Evolutionary conservation across 441 rosid genomes (phyloP).

Genomic region (Brassica hybrid): DNA sequence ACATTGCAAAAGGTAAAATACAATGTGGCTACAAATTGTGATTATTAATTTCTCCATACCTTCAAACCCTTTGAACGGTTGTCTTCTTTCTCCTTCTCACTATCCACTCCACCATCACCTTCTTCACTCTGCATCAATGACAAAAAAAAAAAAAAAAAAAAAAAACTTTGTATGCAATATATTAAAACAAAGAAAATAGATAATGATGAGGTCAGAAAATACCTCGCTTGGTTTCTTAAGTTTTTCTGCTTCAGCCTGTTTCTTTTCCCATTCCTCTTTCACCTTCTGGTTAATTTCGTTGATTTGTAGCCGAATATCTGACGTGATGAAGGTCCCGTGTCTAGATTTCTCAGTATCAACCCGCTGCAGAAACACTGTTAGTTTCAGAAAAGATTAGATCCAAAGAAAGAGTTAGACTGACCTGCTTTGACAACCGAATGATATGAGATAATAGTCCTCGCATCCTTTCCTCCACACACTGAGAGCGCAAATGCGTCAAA

Average conservation of each 20-base stretch:
- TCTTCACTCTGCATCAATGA: slow-evolving; percentile 58
- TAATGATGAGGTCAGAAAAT: slow-evolving; percentile 35
- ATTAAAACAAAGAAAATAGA: slow-evolving; percentile 1
- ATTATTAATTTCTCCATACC: slow-evolving; percentile 49
- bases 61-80: slow-evolving; percentile 62
- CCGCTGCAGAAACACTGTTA: slow-evolving; percentile 55
- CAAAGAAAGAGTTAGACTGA: slow-evolving; percentile 41
- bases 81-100: slow-evolving; percentile 88
- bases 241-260: slow-evolving; percentile 91
- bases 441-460: slow-evolving; percentile 73
- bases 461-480: slow-evolving; percentile 97
- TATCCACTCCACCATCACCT: slow-evolving; percentile 66
- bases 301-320: slow-evolving; percentile 82
- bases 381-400: slow-evolving; percentile 38
- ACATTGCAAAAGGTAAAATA: slow-evolving; percentile 10
- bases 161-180: background rate
- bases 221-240: slow-evolving; percentile 76
- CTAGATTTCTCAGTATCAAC: slow-evolving; percentile 81
- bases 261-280: slow-evolving; percentile 91
- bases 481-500: slow-evolving; percentile 36
- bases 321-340: slow-evolving; percentile 74
- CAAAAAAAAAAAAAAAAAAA: no score
- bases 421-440: slow-evolving; percentile 90
- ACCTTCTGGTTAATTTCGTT: slow-evolving; percentile 72
- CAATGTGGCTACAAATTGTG: background rate